These are phyloP conservation scores for Hysterium pulicare DNA, from an alignment of 2,329 filamentous ascomycete genomes.

Conservation along the genomic window DNA sequence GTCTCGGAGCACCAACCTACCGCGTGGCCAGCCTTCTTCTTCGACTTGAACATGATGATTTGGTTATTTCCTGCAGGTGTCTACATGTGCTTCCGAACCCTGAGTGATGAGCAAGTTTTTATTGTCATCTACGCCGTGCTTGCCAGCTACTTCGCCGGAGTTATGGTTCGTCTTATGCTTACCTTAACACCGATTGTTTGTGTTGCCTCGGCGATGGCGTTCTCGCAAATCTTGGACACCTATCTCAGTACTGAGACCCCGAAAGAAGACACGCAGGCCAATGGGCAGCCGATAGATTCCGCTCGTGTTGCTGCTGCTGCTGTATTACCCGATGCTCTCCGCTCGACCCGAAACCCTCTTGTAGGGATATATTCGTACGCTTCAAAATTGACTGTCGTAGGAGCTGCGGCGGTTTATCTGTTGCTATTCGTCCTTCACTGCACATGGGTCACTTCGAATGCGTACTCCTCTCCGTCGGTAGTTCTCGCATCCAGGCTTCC, in stretches of 20 bases:
- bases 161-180: constrained; percentile 99
- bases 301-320: constrained; percentile 49
- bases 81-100: constrained; percentile 93
- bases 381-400: constrained; percentile 76
- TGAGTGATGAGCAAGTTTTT: constrained; percentile 96
- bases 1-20: constrained; percentile 99
- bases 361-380: constrained; percentile 79
- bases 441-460: constrained; percentile 99
- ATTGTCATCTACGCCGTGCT: constrained; percentile 96
- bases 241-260: constrained; percentile 71
- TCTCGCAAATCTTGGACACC: constrained; percentile 83
- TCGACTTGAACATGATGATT: constrained; percentile 95
- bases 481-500: constrained; percentile 89
- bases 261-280: constrained; percentile 48
- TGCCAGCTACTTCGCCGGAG: constrained; percentile 95
- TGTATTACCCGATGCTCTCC: constrained; percentile 55
- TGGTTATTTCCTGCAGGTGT: constrained; percentile 99
- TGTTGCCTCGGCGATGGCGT: constrained; percentile 83
- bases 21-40: constrained; percentile 98
- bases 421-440: constrained; percentile 95
- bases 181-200: constrained; percentile 96
- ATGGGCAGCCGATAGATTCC: constrained; percentile 25
- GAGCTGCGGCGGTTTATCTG: constrained; percentile 72
- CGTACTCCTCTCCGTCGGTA: constrained; percentile 96
- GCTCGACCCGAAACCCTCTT: constrained; percentile 67